phyloP scores from a whole-genome alignment of 768 basidiomycete genomes.

The Kondoa malvinella region DNA sequence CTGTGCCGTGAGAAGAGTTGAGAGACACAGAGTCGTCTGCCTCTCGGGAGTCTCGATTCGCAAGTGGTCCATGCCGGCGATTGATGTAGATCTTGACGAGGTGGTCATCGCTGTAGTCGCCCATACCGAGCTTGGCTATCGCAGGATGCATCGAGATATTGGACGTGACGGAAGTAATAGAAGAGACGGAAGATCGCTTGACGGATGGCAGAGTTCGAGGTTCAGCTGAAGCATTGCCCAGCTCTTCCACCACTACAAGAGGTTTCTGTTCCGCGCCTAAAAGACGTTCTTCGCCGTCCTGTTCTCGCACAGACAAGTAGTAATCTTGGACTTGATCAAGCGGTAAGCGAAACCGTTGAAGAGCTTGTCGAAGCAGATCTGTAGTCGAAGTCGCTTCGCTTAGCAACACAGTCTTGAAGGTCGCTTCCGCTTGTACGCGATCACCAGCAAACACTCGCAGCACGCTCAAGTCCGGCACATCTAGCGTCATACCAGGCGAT shows the following conservation, averaged over 20 bases:
- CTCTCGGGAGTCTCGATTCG: neutral
- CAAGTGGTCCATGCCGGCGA: conserved; percentile 4
- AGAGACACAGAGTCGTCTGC: neutral
- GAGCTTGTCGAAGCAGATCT: conserved; percentile 77
- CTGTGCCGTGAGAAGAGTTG: conserved; percentile 2
- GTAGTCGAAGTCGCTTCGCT: conserved; percentile 66
- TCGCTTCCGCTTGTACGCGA: conserved; percentile 77
- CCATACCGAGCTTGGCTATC: conserved; percentile 84
- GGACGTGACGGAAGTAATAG: conserved; percentile 81
- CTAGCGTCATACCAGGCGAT: conserved; percentile 34
- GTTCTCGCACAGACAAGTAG: conserved; percentile 80
- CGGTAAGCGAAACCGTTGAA: conserved; percentile 71
- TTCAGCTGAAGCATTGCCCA: conserved; percentile 49
- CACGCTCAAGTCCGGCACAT: conserved; percentile 76
- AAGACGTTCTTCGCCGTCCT: conserved; percentile 63
- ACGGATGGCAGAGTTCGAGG: conserved; percentile 48
- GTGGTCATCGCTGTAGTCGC: conserved; percentile 93
- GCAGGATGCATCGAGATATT: conserved; percentile 81
- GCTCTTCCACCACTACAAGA: conserved; percentile 69
- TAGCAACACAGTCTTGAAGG: conserved; percentile 92
- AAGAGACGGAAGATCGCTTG: conserved; percentile 80
- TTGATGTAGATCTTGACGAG: conserved; percentile 93
- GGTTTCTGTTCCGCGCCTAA: conserved; percentile 54
- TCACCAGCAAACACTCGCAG: conserved; percentile 90
- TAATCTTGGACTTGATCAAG: conserved; percentile 40